Evolutionary conservation across 345 rosid genomes (phyloP), one percentile per base, ranked within the genome.

Genomic region (Triadica sebifera): DNA sequence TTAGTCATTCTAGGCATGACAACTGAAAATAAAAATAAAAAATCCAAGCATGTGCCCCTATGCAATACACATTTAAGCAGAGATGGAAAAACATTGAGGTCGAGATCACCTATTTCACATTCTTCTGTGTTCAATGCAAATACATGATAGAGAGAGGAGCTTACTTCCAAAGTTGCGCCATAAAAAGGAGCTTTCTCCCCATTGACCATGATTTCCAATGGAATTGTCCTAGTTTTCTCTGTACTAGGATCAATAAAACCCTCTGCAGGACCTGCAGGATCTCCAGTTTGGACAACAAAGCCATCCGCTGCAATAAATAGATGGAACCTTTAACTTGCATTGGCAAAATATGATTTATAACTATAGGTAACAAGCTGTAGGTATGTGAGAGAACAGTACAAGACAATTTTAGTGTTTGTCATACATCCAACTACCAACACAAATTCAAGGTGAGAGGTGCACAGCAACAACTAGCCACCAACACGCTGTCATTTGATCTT

Each of bases 261-360:
- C 70, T 91, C 98, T 0, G 98, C 94, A 41, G 98, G 99, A 69
- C 99, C 99, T 61, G 86, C 94, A n/a, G 99, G 99, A 89, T 95
- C 99, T 59, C 98, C 98, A 11, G 98, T 95, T 83, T 95, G 99
- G 57, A 95, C 97, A 73, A 95, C 99, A 81, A 95, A 95, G 24
- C 99, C 99, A 86, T 95, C 99, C 79, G 97, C 99, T 95, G 91
- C 84, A 81, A 68, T 71, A 52, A 61, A 69, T 71, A 37, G 41
- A 38, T 49, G 37, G 47, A 75, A 75, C 22, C 19, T 24, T 19
- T n/a, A 12, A 29, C 58, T 45, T 56, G 49, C 8, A 12, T 47
- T n/a, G 3, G 16, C 0, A 22, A 34, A 57, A 67, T 38, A 67
- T 45, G 51, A 65, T 34, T 38, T 45, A 39, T 63, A 47, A 46